These are phyloP conservation scores for Kodamaea nitidulidarum DNA, from an alignment of 805 yeast genomes.

Conservation along the genomic window DNA sequence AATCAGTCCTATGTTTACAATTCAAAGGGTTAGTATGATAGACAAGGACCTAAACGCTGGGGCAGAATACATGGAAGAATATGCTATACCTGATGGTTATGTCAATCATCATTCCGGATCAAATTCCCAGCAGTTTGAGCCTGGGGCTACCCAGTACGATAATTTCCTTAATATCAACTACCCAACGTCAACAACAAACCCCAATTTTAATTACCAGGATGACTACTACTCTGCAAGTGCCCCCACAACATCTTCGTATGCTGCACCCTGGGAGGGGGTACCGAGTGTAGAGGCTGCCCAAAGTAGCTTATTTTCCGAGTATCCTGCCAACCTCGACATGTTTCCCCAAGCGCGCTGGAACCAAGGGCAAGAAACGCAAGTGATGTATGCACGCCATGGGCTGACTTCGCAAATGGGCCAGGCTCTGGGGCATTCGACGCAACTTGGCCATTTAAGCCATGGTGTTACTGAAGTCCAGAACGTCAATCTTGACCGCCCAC, in stretches of 20 bases:
- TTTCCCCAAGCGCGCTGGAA: background rate
- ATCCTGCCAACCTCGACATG: background rate
- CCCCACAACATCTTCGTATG: background rate
- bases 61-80: background rate
- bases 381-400: too few relatives aligned
- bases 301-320: background rate
- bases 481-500: too few relatives aligned
- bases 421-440: too few relatives aligned
- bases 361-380: background rate
- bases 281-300: background rate
- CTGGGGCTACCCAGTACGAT: background rate
- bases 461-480: too few relatives aligned
- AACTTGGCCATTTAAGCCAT: too few relatives aligned
- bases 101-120: background rate
- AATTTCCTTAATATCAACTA: background rate
- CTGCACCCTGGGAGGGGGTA: background rate
- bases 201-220: background rate
- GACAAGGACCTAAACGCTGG: slow-evolving; percentile 1
- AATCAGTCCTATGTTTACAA: background rate
- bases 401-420: too few relatives aligned
- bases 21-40: background rate
- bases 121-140: background rate
- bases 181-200: background rate
- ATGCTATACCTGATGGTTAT: background rate
- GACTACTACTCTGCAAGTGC: background rate